phyloP scores from a whole-genome alignment of 1,284 basidiomycete species.

The Cystobasidiaceae sp. region DNA sequence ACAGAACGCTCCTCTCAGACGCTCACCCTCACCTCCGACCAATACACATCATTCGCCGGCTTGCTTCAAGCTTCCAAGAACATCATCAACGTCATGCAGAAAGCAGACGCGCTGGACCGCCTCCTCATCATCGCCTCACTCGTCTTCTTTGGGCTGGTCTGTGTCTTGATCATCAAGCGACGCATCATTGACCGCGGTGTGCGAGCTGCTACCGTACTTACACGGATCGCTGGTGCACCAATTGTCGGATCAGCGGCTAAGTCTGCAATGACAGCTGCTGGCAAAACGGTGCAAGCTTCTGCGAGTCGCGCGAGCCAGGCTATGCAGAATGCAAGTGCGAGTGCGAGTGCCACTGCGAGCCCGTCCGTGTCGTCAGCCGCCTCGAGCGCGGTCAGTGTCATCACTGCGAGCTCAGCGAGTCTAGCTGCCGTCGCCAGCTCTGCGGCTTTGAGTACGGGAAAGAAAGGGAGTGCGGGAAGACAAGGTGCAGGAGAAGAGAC shows the following conservation, averaged over 20 bases:
- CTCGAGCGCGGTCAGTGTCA: no score
- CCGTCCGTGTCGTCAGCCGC: no score
- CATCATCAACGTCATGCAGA: slow-evolving; percentile 76
- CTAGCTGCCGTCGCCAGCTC: no score
- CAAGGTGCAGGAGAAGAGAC: no score
- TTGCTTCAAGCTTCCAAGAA: slow-evolving; percentile 72
- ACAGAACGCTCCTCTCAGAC: slow-evolving; percentile 74
- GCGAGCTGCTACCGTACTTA: slow-evolving; percentile 8
- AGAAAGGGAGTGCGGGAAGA: no score
- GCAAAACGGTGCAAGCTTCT: no score
- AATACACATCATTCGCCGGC: slow-evolving; percentile 70
- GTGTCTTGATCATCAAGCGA: slow-evolving; percentile 78
- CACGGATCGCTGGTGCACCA: not conserved
- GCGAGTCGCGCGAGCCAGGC: no score
- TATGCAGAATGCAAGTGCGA: no score
- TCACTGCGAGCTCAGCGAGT: no score
- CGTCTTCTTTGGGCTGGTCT: slow-evolving; percentile 73
- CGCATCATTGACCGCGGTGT: slow-evolving; percentile 61
- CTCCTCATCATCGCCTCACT: slow-evolving; percentile 71
- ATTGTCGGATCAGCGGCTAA: not conserved
- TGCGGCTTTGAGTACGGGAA: no score
- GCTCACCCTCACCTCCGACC: slow-evolving; percentile 64
- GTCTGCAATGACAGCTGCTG: not conserved
- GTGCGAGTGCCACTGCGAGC: no score
- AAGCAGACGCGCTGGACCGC: slow-evolving; percentile 85